Conservation (phyloP, 768 basidiomycete genomes). For the Boletellus ananas region DNA sequence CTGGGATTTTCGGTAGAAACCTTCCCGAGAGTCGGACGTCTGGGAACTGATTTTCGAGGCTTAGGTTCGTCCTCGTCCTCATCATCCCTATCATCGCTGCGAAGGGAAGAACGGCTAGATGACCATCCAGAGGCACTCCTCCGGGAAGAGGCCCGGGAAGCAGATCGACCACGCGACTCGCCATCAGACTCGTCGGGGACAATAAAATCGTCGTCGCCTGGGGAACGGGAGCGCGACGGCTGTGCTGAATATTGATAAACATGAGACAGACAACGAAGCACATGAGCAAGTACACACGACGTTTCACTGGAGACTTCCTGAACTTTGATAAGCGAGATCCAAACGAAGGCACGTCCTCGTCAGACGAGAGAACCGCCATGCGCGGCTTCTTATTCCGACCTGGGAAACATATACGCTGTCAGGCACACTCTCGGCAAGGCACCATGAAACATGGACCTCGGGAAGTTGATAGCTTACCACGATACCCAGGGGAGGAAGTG, state of each 20-base stretch:
- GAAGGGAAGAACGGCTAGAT: slow-evolving; percentile 34
- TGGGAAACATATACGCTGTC: slow-evolving; percentile 18
- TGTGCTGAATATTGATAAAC: slow-evolving; percentile 33
- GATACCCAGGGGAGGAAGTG: slow-evolving; percentile 28
- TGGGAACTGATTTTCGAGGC: slow-evolving; percentile 35
- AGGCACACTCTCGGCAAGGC: slow-evolving; percentile 1
- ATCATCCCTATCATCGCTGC: slow-evolving; percentile 36
- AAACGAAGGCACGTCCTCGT: slow-evolving; percentile 47
- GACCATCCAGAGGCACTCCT: slow-evolving; percentile 30
- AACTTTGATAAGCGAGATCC: slow-evolving; percentile 59
- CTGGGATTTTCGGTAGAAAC: slow-evolving; percentile 25
- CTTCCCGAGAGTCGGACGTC: slow-evolving; percentile 33
- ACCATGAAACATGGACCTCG: slow-evolving; percentile 16
- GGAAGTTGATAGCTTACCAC: slow-evolving; percentile 25
- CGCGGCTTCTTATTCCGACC: slow-evolving; percentile 61
- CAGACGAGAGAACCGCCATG: slow-evolving; percentile 46
- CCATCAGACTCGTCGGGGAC: slow-evolving; percentile 62
- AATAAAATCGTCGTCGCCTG: slow-evolving; percentile 70
- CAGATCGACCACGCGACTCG: slow-evolving; percentile 45
- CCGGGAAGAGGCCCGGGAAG: slow-evolving; percentile 51
- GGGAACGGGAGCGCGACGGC: slow-evolving; percentile 36
- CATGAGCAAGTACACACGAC: slow-evolving; percentile 34
- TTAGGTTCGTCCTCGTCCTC: slow-evolving; percentile 34
- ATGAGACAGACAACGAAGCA: neutral
- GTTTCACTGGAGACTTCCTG: slow-evolving; percentile 59